Base-by-base conservation (phyloP, 495 filamentous ascomycete genomes). In the Umbilicaria muhlenbergii region DNA sequence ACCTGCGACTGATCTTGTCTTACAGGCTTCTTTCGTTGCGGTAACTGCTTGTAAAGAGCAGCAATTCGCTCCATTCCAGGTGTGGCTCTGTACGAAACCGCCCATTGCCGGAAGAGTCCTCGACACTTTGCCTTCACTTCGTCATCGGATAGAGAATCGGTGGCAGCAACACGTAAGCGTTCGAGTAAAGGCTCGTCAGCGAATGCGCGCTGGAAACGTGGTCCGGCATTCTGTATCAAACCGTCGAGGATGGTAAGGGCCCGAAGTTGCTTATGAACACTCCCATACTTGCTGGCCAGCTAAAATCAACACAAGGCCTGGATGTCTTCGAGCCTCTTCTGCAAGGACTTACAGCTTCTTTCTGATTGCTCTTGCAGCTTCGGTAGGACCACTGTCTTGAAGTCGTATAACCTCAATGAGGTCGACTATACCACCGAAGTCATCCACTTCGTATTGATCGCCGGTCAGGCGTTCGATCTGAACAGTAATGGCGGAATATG, bases 181-280 rank as follows among this genome's bases (percentile, higher is more conserved):
- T 99, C 92, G 14, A 99, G 74, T 18, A 96, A 66, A n/a, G 86
- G 80, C 49, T 95, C 89, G 49, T 96, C 89, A 17, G 80, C 83
- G 57, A 96, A 95, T 21, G 66, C 69, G 13, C 84, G 75, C 62
- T 94, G 80, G 58, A 99, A 96, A 28, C 83, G 77, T 11, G 81
- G 73, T 3, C 88, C 89, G 14, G 86, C 86, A 65, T 96, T 99
- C 54, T 94, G 84, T 28, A 99, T 92, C 18, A 96, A 68, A 36
- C 82, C 87, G 58, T 99, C 91, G 3, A 99, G 77, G 24, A 99
- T 81, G 10, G 80, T 81, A 34, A 99, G 73, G 42, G 92, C 83
- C 35, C 92, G 77, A 5, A 99, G 69, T 58, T 96, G 92, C 14
- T 86, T 79, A 57, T 96, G 88, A 15, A 89, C 66, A 50, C 75